Conservation (phyloP, 257 asterid species). For the Datura wrightii region DNA sequence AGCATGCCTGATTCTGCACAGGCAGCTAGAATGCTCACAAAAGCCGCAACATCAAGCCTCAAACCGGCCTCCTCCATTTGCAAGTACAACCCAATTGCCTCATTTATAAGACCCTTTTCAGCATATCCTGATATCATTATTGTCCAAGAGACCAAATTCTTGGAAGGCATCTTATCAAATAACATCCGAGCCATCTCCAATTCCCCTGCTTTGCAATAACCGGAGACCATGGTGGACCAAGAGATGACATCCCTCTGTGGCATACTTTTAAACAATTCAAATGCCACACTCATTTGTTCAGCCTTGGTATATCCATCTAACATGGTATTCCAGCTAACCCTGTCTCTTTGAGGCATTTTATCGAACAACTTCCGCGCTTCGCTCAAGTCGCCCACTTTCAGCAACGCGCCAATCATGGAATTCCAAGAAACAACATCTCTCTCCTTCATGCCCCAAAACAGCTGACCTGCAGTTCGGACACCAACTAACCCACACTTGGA, state of each 20-base stretch:
- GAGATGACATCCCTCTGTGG: constrained; percentile 75
- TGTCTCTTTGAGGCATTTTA: constrained; percentile 44
- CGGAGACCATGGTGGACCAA: constrained; percentile 76
- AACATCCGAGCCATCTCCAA: constrained; percentile 70
- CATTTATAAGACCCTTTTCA: constrained; percentile 65
- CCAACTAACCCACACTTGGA: constrained; percentile 64
- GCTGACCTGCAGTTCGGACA: constrained; percentile 47
- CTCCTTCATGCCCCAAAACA: constrained; percentile 58
- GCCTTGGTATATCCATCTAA: constrained; percentile 47
- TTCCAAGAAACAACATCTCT: constrained; percentile 72
- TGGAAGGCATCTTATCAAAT: constrained; percentile 80
- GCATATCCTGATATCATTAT: constrained; percentile 76
- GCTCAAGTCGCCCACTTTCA: constrained; percentile 38
- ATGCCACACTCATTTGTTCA: constrained; percentile 43
- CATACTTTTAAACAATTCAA: constrained; percentile 63
- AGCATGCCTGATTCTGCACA: constrained; percentile 76
- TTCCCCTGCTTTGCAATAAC: constrained; percentile 69
- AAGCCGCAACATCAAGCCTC: constrained; percentile 58
- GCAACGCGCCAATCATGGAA: constrained; percentile 60
- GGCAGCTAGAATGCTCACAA: constrained; percentile 68
- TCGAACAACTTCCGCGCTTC: constrained; percentile 48
- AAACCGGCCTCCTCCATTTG: constrained; percentile 53
- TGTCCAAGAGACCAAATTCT: constrained; percentile 80
- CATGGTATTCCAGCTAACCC: constrained; percentile 51
- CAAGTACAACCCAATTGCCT: constrained; percentile 60